Percentiles rank a stretch among this genome's conserved stretches.
phyloP scores from a whole-genome alignment of 306 rosid species.

The Ziziphus jujuba region DNA sequence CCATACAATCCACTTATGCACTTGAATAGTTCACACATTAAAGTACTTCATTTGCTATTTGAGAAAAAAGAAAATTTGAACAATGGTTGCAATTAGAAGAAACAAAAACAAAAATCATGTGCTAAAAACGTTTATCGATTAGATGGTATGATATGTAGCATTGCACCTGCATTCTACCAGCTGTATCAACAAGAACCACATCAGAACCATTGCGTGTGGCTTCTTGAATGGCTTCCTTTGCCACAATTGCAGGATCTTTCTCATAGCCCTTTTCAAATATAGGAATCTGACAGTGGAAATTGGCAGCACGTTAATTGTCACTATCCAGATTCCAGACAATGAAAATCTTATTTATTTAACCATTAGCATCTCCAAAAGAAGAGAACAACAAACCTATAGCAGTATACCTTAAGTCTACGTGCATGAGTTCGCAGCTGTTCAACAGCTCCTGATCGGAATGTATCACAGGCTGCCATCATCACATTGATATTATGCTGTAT shows the following conservation, averaged over 20 bases:
- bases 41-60: too few relatives aligned
- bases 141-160: conserved; percentile 2
- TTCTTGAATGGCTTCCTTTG: conserved; percentile 98
- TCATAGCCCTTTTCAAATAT: conserved; percentile 97
- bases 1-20: too few relatives aligned
- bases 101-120: not conserved
- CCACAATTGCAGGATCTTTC: conserved; percentile 97
- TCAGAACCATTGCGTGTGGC: conserved; percentile 91
- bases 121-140: not conserved
- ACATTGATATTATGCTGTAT: conserved; percentile 77
- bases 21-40: too few relatives aligned
- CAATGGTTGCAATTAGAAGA: not conserved
- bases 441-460: conserved; percentile 98
- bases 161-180: conserved; percentile 97
- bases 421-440: conserved; percentile 99
- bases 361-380: not conserved
- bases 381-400: not conserved
- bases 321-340: not conserved
- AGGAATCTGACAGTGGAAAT: conserved; percentile 63
- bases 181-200: conserved; percentile 96
- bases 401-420: conserved; percentile 88
- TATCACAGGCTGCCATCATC: conserved; percentile 99
- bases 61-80: too few relatives aligned
- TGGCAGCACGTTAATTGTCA: conserved; percentile 8
- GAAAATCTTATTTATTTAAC: not conserved